Evolutionary conservation across 352 stramenopile species (phyloP).

Genomic region (Phytophthora capsici): DNA sequence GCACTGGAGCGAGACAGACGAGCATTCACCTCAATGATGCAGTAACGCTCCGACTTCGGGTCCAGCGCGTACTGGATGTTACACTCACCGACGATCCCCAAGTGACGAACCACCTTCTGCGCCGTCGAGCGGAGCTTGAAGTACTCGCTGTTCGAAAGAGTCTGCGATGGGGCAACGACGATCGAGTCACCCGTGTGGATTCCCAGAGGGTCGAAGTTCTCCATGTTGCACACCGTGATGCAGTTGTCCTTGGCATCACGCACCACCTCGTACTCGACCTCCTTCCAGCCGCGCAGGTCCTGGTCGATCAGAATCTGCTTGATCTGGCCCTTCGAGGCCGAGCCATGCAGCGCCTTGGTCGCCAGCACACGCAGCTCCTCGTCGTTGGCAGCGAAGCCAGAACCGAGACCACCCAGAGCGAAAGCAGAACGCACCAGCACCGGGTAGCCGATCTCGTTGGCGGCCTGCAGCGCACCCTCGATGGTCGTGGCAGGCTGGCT

Average conservation of each 20-base stretch:
- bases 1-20: constrained; percentile 97
- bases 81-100: constrained; percentile 98
- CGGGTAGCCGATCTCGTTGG: constrained; percentile 97
- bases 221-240: constrained; percentile 99
- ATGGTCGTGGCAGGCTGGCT: constrained; percentile 93
- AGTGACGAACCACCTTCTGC: constrained; percentile 95
- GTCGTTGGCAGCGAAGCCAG: constrained; percentile 95
- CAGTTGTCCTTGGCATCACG: constrained; percentile 96
- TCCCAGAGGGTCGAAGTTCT: constrained; percentile 98
- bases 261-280: constrained; percentile 99
- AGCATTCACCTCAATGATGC: constrained; percentile 99
- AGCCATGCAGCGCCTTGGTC: constrained; percentile 70
- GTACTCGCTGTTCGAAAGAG: constrained; percentile 97
- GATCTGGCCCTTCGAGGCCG: constrained; percentile 87
- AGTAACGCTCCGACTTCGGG: constrained; percentile 95
- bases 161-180: constrained; percentile 97
- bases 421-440: constrained; percentile 97
- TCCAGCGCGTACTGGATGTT: constrained; percentile 99
- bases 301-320: constrained; percentile 98
- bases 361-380: constrained; percentile 69
- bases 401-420: constrained; percentile 97
- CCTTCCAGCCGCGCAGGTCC: constrained; percentile 98
- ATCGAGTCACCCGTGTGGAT: constrained; percentile 99
- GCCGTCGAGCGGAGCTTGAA: constrained; percentile 97
- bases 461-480: constrained; percentile 91